Evolutionary conservation across 495 filamentous ascomycete species (phyloP), one percentile per base, ranked within the genome.

Genomic region (Pseudotulostoma volvatum): DNA sequence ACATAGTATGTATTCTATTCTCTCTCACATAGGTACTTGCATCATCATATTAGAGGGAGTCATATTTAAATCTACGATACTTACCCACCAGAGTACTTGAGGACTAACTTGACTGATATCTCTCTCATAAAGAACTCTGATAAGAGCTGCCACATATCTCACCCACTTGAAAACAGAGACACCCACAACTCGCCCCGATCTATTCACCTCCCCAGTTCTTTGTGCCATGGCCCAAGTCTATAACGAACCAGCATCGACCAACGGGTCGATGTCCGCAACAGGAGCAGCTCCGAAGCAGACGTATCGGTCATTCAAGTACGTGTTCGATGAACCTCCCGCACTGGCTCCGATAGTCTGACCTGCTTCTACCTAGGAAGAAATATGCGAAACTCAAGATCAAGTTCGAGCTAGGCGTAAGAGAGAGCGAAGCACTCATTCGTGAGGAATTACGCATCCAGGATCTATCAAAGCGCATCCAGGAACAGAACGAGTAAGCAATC

Each of bases 301-400:
- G 18, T 52, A 59, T 38, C 53, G 50, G 36, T 67, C 63, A 23
- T 67, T 62, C 49, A 67, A 67, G 63, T 64, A 51, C 37, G 50
- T 38, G 15, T 34, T 16, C 20, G 14, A 4, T n/a, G n/a, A 21
- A 17, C 7, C 33, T 34, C 18, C 17, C 18, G 1, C n/a, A n/a
- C n/a, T n/a, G n/a, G n/a, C n/a, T n/a, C n/a, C n/a, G n/a, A n/a
- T n/a, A n/a, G n/a, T 19, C 1, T 20, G 3, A 11, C 18, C 11
- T 17, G 34, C 8, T 20, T 37, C 14, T 37, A 16, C 2, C 48
- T 56, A 87, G 84, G 62, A 94, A 92, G 61, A 97, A 97, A 63
- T 97, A 88, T 59, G 76, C 82, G 39, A 97, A 97, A 63, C 76
- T 93, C 64, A 79, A 81, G 50, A 66, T 84, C 49, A 68, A 72